A percentile compares a stretch with the other conserved stretches of the same genome.
phyloP scores from a whole-genome alignment of 2,329 filamentous ascomycete genomes.

The Xylaria sp. region DNA sequence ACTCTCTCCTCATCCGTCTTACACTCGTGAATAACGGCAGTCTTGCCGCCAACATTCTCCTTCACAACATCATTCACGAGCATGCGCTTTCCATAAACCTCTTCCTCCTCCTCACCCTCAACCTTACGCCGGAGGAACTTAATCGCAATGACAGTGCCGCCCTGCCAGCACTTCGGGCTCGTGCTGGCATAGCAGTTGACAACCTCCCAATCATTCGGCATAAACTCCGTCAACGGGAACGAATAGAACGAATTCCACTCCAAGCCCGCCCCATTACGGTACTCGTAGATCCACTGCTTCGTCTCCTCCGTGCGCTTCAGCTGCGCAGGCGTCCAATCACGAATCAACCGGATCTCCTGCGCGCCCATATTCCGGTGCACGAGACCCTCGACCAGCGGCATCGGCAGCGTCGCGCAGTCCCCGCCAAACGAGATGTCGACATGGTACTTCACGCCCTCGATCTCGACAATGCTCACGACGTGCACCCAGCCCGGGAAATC shows the following conservation, averaged over 20 bases:
- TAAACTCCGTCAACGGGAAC: constrained; percentile 62
- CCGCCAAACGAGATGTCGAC: constrained; percentile 62
- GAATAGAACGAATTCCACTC: constrained; percentile 58
- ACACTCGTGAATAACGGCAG: constrained; percentile 42
- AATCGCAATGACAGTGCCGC: constrained; percentile 46
- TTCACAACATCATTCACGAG: constrained; percentile 49
- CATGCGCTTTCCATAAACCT: constrained; percentile 49
- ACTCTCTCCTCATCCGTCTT: constrained; percentile 38
- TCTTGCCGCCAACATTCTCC: constrained; percentile 46
- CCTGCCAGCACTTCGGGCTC: constrained; percentile 48
- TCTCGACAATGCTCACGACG: constrained; percentile 56
- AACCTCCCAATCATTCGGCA: constrained; percentile 54
- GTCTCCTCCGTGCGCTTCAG: constrained; percentile 36
- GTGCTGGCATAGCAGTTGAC: constrained; percentile 54
- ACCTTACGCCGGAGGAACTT: constrained; percentile 41
- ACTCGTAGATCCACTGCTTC: constrained; percentile 60
- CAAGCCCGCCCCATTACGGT: constrained; percentile 41
- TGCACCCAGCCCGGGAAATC: constrained; percentile 51
- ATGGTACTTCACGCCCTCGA: constrained; percentile 45
- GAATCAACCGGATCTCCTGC: constrained; percentile 51
- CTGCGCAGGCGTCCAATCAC: constrained; percentile 44
- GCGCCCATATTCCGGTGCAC: constrained; percentile 47
- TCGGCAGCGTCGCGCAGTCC: constrained; percentile 52
- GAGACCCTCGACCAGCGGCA: constrained; percentile 44
- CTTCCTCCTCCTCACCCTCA: constrained; percentile 37